Evolutionary conservation across 1,284 basidiomycete species (phyloP).

Genomic region (Heimioporus punctisporus): DNA sequence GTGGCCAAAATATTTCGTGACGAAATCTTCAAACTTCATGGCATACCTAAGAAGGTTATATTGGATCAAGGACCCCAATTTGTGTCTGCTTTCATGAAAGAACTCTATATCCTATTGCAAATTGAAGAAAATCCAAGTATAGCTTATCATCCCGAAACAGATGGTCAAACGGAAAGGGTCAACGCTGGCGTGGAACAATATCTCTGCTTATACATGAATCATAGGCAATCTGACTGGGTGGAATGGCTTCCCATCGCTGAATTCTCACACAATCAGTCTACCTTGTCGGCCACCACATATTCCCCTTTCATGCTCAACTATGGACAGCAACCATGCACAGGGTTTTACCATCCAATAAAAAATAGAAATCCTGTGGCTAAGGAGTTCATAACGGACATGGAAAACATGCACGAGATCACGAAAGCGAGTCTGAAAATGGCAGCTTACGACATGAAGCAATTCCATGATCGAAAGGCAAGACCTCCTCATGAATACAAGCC

Average conservation of each 20-base stretch:
- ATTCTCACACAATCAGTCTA: neutral
- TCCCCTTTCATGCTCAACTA: neutral
- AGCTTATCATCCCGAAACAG: too few species aligned
- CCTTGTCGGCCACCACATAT: neutral
- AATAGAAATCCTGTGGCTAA: neutral
- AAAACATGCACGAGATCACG: neutral
- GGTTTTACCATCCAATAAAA: neutral
- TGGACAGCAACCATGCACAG: neutral
- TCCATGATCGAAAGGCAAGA: neutral
- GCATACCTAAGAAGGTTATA: too few species aligned
- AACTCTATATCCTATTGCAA: too few species aligned
- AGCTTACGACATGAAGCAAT: neutral
- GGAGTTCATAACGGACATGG: neutral
- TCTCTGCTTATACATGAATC: neutral
- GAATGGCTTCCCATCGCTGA: neutral
- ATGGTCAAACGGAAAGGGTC: too few species aligned
- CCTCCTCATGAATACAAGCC: neutral
- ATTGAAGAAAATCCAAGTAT: too few species aligned
- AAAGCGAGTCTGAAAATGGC: neutral
- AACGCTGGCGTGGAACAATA: too few species aligned
- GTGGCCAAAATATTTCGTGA: too few species aligned
- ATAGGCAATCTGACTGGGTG: neutral
- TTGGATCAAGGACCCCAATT: too few species aligned
- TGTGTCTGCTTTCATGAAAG: too few species aligned
- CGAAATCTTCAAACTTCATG: too few species aligned